phyloP scores from a whole-genome alignment of 495 filamentous ascomycete genomes.

The Glutinoglossum americanum region DNA sequence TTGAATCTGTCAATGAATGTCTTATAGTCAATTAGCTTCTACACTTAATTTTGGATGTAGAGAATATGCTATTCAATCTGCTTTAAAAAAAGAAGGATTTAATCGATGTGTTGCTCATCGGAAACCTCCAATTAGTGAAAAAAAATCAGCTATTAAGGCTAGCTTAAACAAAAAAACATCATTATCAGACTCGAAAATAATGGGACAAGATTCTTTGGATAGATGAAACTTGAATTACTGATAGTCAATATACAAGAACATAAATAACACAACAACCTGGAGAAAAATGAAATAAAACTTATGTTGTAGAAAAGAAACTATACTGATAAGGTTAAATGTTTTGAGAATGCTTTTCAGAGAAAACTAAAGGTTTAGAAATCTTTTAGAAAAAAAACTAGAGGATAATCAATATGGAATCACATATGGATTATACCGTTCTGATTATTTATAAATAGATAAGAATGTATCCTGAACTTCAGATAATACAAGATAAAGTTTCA shows the following conservation, averaged over 20 bases:
- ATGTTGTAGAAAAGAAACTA: slow-evolving; percentile 7
- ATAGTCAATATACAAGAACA: neutral
- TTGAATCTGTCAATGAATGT: neutral
- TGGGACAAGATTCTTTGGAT: slow-evolving; percentile 6
- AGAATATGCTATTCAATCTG: neutral
- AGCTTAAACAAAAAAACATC: neutral
- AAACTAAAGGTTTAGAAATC: slow-evolving; percentile 7
- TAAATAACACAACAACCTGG: slow-evolving; percentile 8
- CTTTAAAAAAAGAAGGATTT: neutral
- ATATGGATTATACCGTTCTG: slow-evolving; percentile 5
- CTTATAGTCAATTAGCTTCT: neutral
- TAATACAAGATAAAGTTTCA: slow-evolving; percentile 10
- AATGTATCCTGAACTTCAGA: slow-evolving; percentile 5
- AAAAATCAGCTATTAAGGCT: neutral
- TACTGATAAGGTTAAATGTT: slow-evolving; percentile 12
- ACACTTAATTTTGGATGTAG: neutral
- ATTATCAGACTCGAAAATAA: neutral
- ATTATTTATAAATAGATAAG: slow-evolving; percentile 6
- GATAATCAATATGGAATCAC: slow-evolving; percentile 3
- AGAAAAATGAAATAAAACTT: slow-evolving; percentile 11
- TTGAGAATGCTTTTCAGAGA: slow-evolving; percentile 10
- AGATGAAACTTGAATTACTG: slow-evolving; percentile 9
- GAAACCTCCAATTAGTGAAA: neutral
- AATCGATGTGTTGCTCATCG: neutral
- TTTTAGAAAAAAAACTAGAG: slow-evolving; percentile 14